phyloP scores from a whole-genome alignment of 176 grass and related monocot genomes.

The Tillandsia fasciculata region DNA sequence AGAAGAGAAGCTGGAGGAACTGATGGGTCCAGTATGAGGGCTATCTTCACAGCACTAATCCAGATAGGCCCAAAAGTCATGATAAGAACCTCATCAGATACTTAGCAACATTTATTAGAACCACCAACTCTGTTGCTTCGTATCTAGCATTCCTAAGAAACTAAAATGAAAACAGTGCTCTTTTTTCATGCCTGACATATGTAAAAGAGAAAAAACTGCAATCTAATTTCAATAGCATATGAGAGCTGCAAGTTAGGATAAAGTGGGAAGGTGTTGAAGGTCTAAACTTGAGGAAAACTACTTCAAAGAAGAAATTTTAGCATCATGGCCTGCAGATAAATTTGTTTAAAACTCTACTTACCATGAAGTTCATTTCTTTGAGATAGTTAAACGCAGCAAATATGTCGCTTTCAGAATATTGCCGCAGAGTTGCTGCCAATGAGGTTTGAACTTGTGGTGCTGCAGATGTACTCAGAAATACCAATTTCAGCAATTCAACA shows the following conservation, averaged over 20 bases:
- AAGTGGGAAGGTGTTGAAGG: background rate
- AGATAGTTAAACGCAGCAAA: slow-evolving; percentile 80
- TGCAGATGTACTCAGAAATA: slow-evolving; percentile 71
- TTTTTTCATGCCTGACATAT: background rate
- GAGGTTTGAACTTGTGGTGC: slow-evolving; percentile 60
- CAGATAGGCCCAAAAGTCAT: background rate
- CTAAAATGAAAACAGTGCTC: background rate
- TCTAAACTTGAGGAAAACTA: no score
- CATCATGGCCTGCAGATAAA: slow-evolving; percentile 16
- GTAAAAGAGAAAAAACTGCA: background rate
- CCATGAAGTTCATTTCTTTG: slow-evolving; percentile 71
- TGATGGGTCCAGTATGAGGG: background rate
- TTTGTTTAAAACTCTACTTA: slow-evolving; percentile 32
- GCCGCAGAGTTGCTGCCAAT: slow-evolving; percentile 55
- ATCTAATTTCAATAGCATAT: background rate
- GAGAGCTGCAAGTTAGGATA: background rate
- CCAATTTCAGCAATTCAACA: slow-evolving; percentile 75
- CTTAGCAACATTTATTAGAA: background rate
- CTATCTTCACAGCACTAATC: background rate
- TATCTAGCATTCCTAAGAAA: background rate
- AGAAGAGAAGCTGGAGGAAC: background rate
- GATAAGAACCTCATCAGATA: background rate
- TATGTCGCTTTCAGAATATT: slow-evolving; percentile 77
- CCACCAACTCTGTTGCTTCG: background rate
- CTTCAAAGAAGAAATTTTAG: no score